Evolutionary conservation across 768 basidiomycete species (phyloP), one percentile per base, ranked within the genome.

Genomic region (Kwoniella newhampshirensis): DNA sequence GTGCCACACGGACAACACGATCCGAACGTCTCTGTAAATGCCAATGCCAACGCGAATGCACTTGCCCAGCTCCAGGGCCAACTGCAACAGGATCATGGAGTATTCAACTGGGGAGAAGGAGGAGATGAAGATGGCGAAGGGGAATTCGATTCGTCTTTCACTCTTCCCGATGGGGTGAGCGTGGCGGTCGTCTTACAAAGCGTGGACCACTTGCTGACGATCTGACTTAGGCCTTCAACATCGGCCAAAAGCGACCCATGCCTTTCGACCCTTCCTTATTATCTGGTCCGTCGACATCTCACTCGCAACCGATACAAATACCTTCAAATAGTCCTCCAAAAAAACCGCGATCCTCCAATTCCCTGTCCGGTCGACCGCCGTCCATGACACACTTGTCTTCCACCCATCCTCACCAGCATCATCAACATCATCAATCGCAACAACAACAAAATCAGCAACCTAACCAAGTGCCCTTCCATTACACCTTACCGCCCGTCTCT

Each of bases 91-190:
- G 63, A 59, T 35, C 48, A 47, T 23, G 59, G 57, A 11, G 36
- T 66, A 26, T 52, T 63, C 36, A 54, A 39, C 17, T 67, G 65
- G 65, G 57, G 48, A 21, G 32, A 55, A n/a, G 50, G 57, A n/a
- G 55, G 40, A 12, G 65, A 54, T 5, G 61, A 59, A 13, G 60
- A 62, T 47, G 54, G 54, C 3, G 60, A 66, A 27, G 62, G 58
- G 21, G 64, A 66, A 23, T 67, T 53, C 25, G 61, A 67, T 15
- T 51, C 49, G 3, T 51, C 64, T 21, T 67, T 63, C 37, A 49
- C 51, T 9, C 52, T 67, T 26, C 28, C 54, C 3, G 65, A 60
- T 21, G 57, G 56, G n/a, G 65, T 67, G 42, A 43, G 65, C 60
- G 9, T 6, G 12, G 28, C 43, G 6, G 40, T 23, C 7, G n/a